phyloP scores from a whole-genome alignment of 2,329 filamentous ascomycete genomes.

The Iodosphaeria phyllophila region DNA sequence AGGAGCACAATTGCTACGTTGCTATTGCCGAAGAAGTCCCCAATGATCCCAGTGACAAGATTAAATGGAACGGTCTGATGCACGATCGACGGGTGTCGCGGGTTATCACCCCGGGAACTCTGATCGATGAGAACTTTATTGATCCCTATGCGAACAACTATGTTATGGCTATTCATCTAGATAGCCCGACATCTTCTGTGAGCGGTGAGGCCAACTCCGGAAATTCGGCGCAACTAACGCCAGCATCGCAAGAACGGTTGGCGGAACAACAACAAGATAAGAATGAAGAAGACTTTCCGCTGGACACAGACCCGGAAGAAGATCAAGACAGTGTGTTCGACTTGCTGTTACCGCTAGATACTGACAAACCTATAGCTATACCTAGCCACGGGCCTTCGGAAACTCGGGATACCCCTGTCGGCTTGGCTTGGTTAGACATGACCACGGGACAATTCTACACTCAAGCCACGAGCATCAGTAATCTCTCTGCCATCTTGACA shows the following conservation, averaged over 20 bases:
- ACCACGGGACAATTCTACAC: constrained; percentile 92
- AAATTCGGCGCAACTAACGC: neutral
- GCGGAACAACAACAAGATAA: no score
- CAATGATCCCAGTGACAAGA: constrained; percentile 48
- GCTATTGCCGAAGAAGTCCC: constrained; percentile 88
- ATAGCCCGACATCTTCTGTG: constrained; percentile 1
- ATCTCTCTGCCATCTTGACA: constrained; percentile 63
- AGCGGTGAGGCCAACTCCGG: constrained; percentile 13
- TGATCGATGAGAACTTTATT: constrained; percentile 97
- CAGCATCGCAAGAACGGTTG: no score
- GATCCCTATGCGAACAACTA: constrained; percentile 90
- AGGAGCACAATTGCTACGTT: constrained; percentile 79
- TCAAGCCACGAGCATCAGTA: constrained; percentile 50
- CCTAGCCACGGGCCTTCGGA: constrained; percentile 1
- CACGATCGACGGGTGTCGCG: constrained; percentile 74
- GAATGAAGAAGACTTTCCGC: no score
- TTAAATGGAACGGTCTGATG: constrained; percentile 59
- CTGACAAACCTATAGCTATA: no score
- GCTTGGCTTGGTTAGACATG: constrained; percentile 84
- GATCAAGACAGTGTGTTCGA: no score
- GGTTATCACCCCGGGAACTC: constrained; percentile 81
- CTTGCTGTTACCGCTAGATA: no score
- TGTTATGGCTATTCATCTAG: constrained; percentile 58
- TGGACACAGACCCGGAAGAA: neutral
- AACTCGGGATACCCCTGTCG: constrained; percentile 18